phyloP scores from a whole-genome alignment of 2,329 filamentous ascomycete species.

The Colletotrichum sp. region DNA sequence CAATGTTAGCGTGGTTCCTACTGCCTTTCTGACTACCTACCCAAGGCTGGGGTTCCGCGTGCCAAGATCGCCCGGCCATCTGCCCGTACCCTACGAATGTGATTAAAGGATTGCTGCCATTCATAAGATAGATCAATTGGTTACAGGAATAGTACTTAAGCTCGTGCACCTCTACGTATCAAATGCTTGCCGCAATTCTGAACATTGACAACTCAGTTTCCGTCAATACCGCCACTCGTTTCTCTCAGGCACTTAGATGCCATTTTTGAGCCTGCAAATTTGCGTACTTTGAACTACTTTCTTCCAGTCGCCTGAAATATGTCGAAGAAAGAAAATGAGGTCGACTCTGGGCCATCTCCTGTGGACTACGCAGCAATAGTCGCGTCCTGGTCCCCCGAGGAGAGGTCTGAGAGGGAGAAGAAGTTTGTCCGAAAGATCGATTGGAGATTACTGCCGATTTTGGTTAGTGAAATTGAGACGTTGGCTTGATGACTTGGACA shows the following conservation, averaged over 20 bases:
- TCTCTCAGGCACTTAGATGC: background rate
- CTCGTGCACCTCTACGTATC: background rate
- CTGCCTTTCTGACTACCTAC: background rate
- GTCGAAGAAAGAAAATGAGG: background rate
- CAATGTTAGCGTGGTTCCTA: background rate
- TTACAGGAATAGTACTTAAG: background rate
- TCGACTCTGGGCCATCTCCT: background rate
- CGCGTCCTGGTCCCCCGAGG: conserved; percentile 32
- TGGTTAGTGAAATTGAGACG: conserved; percentile 38
- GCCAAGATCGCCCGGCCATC: background rate
- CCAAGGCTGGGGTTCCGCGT: background rate
- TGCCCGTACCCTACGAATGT: background rate
- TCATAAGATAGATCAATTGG: background rate
- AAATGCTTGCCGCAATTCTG: background rate
- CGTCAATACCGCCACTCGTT: background rate
- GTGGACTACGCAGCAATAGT: conserved; percentile 18
- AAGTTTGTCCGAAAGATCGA: conserved; percentile 64
- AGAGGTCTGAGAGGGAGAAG: conserved; percentile 50
- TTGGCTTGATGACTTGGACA: background rate
- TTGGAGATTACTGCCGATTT: conserved; percentile 58
- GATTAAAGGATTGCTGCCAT: background rate
- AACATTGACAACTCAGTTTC: background rate
- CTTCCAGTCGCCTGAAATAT: background rate
- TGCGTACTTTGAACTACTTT: background rate
- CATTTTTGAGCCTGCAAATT: background rate